Conservation (phyloP, 106 monocot species). For the Ottelia alismoides region DNA sequence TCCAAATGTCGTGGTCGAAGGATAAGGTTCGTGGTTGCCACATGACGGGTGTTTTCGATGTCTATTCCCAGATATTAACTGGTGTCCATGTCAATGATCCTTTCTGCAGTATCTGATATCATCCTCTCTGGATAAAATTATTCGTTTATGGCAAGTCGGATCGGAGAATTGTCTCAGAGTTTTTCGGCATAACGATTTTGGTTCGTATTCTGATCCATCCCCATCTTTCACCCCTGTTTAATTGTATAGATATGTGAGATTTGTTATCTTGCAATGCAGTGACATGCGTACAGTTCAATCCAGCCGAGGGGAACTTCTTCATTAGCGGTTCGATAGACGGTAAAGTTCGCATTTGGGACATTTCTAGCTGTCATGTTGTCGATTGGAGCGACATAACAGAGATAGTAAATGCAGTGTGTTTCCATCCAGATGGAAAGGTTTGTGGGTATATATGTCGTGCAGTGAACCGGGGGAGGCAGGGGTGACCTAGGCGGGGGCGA, state of each 20-base stretch:
- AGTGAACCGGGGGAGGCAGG: too few relatives aligned
- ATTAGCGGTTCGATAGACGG: slow-evolving; percentile 94
- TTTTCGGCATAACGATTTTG: slow-evolving; percentile 72
- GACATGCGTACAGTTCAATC: slow-evolving; percentile 80
- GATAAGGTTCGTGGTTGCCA: slow-evolving; percentile 30
- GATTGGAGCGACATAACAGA: slow-evolving; percentile 69
- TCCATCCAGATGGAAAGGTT: slow-evolving; percentile 75
- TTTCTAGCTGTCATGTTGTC: slow-evolving; percentile 42
- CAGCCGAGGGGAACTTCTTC: slow-evolving; percentile 53
- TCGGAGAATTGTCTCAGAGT: slow-evolving; percentile 49
- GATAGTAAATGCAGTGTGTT: slow-evolving; percentile 74
- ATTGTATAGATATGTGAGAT: too few relatives aligned
- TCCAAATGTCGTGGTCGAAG: slow-evolving; percentile 94
- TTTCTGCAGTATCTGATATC: slow-evolving; percentile 62
- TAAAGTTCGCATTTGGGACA: slow-evolving; percentile 85
- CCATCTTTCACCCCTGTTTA: neutral
- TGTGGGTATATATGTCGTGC: too few relatives aligned
- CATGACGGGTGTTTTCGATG: neutral
- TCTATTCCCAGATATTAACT: neutral
- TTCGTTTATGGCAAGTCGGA: slow-evolving; percentile 73
- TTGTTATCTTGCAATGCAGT: slow-evolving; percentile 59
- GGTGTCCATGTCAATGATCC: neutral
- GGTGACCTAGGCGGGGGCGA: too few relatives aligned
- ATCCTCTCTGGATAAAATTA: slow-evolving; percentile 66
- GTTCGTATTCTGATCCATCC: slow-evolving; percentile 11